Conservation (phyloP, 306 rosid genomes). For the Lathyrus sativus region DNA sequence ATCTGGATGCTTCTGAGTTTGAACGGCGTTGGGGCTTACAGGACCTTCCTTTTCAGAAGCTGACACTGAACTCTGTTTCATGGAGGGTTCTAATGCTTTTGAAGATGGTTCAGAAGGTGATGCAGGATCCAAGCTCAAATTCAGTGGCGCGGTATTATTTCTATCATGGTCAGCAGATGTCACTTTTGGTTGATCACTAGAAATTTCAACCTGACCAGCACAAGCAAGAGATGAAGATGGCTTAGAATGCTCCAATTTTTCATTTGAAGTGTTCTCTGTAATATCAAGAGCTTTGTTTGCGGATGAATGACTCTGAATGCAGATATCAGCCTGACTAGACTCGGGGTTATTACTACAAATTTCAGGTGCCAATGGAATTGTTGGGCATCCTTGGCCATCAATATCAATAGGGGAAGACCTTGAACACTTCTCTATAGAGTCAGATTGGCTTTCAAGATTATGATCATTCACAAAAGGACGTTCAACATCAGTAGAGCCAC, state of each 20-base stretch:
- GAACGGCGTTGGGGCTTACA: conserved; percentile 27
- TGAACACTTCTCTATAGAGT: conserved; percentile 42
- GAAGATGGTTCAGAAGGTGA: conserved; percentile 30
- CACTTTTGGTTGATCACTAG: conserved; percentile 37
- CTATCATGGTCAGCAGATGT: conserved; percentile 25
- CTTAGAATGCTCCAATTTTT: conserved; percentile 28
- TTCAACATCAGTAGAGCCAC: conserved; percentile 38
- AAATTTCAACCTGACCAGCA: conserved; percentile 33
- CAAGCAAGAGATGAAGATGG: conserved; percentile 33
- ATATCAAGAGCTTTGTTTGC: conserved; percentile 25
- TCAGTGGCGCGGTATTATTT: conserved; percentile 3
- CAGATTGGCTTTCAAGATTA: conserved; percentile 42
- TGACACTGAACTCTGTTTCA: conserved; percentile 29
- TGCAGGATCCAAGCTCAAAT: conserved; percentile 28
- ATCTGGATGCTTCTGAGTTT: conserved; percentile 36
- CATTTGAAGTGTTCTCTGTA: conserved; percentile 22
- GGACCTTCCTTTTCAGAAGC: conserved; percentile 32
- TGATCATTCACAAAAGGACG: conserved; percentile 35
- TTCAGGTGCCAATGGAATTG: conserved; percentile 36
- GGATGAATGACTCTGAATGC: conserved; percentile 27
- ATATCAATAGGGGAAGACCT: conserved; percentile 40
- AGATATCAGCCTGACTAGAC: conserved; percentile 28
- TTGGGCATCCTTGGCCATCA: conserved; percentile 28
- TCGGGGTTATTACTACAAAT: conserved; percentile 29
- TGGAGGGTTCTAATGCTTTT: conserved; percentile 15